Base-by-base conservation (phyloP, 805 yeast genomes). In the Saccharomyces jurei region DNA sequence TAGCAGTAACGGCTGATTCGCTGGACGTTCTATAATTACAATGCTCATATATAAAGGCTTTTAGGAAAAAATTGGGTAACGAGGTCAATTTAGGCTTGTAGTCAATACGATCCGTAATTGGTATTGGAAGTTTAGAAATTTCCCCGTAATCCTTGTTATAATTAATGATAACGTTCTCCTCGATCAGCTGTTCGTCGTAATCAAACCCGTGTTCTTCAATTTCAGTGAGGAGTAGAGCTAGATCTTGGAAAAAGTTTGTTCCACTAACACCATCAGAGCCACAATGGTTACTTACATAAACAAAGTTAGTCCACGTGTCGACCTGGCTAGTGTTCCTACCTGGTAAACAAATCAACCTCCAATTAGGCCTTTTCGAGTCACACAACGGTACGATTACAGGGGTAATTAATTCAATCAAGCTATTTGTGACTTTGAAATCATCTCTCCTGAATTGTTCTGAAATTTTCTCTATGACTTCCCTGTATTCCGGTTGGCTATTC, bases 231-330 rank as follows among this genome's bases (percentile, higher is more conserved):
- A 36, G 17, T 8, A 21, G 13, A 8, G 54, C 48, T n/a, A 66
- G 50, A 46, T 64, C 68, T 44, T 61, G 53, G 25, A 64, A 58
- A 29, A 66, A 51, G 50, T 63, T 61, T 2, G 58, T 50, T 27
- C 60, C 62, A 31, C 62, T 60, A n/a, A 51, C 54, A 6, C 64
- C 70, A 53, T 66, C 70, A 11, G 62, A 56, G 32, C 55, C 52
- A 49, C 61, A 58, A 52, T 66, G 70, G 44, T 66, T 64, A 41
- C 64, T 59, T 25, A 66, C 46, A 48, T 55, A 62, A 28, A 59
- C 54, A 4, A 65, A 48, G n/a, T 57, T 46, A 3, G 52, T 49
- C 48, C 48, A 52, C 21, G 21, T 47, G 11, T 50, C 27, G 4
- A 28, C 8, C 2, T 50, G 52, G 8, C 41, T 41, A 21, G 49